phyloP scores from a whole-genome alignment of 306 rosid species.

The Begonia masoniana region DNA sequence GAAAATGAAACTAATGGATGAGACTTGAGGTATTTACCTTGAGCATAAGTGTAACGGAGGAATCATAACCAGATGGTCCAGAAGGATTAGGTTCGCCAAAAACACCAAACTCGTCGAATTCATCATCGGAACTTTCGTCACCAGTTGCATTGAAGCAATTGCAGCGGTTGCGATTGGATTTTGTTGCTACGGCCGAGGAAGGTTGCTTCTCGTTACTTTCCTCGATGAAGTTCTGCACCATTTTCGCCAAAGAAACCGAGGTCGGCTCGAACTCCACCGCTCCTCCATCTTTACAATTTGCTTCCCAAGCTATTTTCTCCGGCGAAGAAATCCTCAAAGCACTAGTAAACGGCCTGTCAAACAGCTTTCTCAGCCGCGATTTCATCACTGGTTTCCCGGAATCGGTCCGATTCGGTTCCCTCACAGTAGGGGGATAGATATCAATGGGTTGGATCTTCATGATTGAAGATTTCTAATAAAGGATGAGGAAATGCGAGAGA shows the following conservation, averaged over 20 bases:
- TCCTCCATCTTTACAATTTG: conserved; percentile 22
- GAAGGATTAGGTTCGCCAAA: conserved; percentile 40
- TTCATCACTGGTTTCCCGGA: conserved; percentile 59
- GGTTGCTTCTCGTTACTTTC: conserved; percentile 53
- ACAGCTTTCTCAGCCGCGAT: conserved; percentile 67
- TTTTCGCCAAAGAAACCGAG: conserved; percentile 70
- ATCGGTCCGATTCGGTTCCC: conserved; percentile 43
- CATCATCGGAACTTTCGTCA: conserved; percentile 88
- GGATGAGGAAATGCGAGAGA: not conserved
- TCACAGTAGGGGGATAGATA: conserved; percentile 34
- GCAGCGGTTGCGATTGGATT: conserved; percentile 68
- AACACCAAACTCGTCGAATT: conserved; percentile 52
- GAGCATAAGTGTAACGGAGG: conserved; percentile 28
- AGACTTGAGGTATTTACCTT: conserved; percentile 39
- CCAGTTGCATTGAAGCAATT: conserved; percentile 70
- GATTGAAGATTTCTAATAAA: conserved; percentile 48
- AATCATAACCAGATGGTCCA: conserved; percentile 54
- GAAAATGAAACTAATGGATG: conserved; percentile 12
- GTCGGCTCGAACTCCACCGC: conserved; percentile 61
- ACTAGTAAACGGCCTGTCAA: conserved; percentile 78
- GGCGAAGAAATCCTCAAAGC: conserved; percentile 38
- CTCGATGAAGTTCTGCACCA: conserved; percentile 90
- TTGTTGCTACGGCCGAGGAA: conserved; percentile 17
- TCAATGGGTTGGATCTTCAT: conserved; percentile 94
- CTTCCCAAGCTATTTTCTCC: conserved; percentile 36